Percentiles rank a stretch among this genome's conserved stretches.
These are phyloP conservation scores for Candida cerambycidarum DNA, from an alignment of 805 yeast genomes.

Conservation along the genomic window DNA sequence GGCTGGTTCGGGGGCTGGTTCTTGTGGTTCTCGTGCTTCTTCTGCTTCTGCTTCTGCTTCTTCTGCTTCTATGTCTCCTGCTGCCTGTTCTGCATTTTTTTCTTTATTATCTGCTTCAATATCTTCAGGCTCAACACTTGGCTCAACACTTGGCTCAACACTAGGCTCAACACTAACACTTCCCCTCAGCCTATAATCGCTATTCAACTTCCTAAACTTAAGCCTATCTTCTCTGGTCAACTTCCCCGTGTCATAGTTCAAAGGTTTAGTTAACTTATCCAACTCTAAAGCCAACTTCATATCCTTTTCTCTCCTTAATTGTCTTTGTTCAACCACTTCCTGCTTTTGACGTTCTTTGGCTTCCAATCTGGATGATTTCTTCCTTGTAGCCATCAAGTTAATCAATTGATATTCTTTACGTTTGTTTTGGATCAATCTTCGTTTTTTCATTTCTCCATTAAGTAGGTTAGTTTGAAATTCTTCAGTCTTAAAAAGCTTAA, in stretches of 20 bases:
- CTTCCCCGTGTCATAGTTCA: conserved; percentile 18
- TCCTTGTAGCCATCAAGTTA: conserved; percentile 62
- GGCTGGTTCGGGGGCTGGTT: not conserved
- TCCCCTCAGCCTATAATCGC: conserved; percentile 5
- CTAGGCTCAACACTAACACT: not conserved
- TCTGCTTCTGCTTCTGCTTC: not conserved
- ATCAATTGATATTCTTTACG: conserved; percentile 65
- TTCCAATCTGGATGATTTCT: conserved; percentile 71
- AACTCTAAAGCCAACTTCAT: conserved; percentile 42
- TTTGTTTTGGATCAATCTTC: conserved; percentile 54
- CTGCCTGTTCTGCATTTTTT: no score
- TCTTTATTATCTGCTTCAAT: not conserved
- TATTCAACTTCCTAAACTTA: conserved; percentile 27
- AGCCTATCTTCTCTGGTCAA: conserved; percentile 35
- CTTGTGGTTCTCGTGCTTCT: not conserved
- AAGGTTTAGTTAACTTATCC: conserved; percentile 11
- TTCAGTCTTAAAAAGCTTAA: conserved; percentile 4
- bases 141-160: not conserved
- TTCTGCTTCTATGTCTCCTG: no score
- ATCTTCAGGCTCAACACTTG: not conserved
- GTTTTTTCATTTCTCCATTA: conserved; percentile 47
- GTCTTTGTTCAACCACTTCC: conserved; percentile 52
- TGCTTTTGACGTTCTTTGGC: conserved; percentile 52
- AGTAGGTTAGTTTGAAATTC: conserved; percentile 12
- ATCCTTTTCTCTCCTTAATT: conserved; percentile 38